Conservation (phyloP, 164 flowering plant genomes). For the Protea cynaroides region DNA sequence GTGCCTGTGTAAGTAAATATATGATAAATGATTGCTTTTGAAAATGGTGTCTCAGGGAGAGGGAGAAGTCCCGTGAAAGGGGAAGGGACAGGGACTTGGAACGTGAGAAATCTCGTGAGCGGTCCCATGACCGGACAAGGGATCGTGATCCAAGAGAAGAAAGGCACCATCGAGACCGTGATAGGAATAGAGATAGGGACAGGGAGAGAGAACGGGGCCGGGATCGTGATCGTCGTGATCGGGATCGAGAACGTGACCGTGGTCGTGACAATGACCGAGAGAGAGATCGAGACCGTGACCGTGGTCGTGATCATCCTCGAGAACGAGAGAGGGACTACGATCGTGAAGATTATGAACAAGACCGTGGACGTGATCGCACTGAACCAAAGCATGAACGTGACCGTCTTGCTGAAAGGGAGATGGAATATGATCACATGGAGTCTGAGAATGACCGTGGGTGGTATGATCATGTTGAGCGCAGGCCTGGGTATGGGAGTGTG, state of each 20-base stretch:
- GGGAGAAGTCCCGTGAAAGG: constrained; percentile 87
- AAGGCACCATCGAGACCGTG: constrained; percentile 82
- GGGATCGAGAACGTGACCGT: constrained; percentile 16
- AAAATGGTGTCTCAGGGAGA: constrained; percentile 40
- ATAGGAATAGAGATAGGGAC: constrained; percentile 56
- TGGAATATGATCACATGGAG: constrained; percentile 38
- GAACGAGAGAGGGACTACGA: constrained; percentile 44
- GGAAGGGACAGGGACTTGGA: constrained; percentile 72
- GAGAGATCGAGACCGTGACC: constrained; percentile 48
- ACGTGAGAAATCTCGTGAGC: constrained; percentile 70
- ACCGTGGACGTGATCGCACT: constrained; percentile 46
- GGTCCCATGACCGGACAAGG: constrained; percentile 57
- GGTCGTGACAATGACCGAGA: constrained; percentile 44
- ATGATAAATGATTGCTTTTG: neutral
- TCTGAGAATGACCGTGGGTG: constrained; percentile 41
- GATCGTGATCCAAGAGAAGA: constrained; percentile 81
- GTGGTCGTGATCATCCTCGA: constrained; percentile 39
- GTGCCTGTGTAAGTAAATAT: no score
- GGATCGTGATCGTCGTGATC: constrained; percentile 13
- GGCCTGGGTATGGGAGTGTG: constrained; percentile 17
- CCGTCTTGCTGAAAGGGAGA: constrained; percentile 35
- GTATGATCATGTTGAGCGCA: constrained; percentile 19
- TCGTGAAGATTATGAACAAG: constrained; percentile 21
- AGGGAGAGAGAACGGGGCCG: constrained; percentile 40
- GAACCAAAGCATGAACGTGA: constrained; percentile 52